phyloP scores from a whole-genome alignment of 176 grass and related monocot genomes.

The Carex pumila region DNA sequence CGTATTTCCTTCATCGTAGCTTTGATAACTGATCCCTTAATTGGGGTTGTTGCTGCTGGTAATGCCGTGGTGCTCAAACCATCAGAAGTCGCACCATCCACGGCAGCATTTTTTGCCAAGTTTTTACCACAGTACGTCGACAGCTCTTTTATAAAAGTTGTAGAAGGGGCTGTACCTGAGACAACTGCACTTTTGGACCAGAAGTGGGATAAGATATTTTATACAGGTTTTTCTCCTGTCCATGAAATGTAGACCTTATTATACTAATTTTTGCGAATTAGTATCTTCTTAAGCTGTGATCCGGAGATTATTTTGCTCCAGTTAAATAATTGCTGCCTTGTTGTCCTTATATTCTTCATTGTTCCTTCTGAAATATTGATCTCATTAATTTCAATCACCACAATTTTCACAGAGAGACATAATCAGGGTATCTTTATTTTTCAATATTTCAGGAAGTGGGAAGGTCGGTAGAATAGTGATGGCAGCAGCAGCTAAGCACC shows the following conservation, averaged over 20 bases:
- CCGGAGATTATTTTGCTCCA: neutral
- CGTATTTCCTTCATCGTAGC: neutral
- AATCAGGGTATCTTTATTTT: neutral
- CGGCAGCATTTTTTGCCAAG: conserved; percentile 42
- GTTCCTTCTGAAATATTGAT: neutral
- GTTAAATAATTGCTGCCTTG: neutral
- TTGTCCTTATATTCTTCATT: neutral
- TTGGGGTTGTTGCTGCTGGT: conserved; percentile 66
- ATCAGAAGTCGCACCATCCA: conserved; percentile 60
- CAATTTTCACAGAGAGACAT: neutral
- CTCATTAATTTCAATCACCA: neutral
- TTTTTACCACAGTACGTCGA: conserved; percentile 65
- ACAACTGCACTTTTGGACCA: conserved; percentile 66
- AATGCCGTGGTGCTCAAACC: conserved; percentile 68
- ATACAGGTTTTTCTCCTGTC: conserved; percentile 42
- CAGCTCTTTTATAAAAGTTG: conserved; percentile 49
- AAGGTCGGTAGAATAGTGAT: conserved; percentile 65
- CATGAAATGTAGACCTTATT: neutral
- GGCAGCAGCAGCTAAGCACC: conserved; percentile 74
- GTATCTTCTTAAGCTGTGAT: neutral
- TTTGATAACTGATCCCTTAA: conserved; percentile 58
- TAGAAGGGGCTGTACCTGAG: conserved; percentile 43
- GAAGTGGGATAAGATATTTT: conserved; percentile 89
- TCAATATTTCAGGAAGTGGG: conserved; percentile 47
- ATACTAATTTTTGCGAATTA: neutral